Base-by-base conservation (phyloP, 1,284 basidiomycete species). In the Tilletia caries region DNA sequence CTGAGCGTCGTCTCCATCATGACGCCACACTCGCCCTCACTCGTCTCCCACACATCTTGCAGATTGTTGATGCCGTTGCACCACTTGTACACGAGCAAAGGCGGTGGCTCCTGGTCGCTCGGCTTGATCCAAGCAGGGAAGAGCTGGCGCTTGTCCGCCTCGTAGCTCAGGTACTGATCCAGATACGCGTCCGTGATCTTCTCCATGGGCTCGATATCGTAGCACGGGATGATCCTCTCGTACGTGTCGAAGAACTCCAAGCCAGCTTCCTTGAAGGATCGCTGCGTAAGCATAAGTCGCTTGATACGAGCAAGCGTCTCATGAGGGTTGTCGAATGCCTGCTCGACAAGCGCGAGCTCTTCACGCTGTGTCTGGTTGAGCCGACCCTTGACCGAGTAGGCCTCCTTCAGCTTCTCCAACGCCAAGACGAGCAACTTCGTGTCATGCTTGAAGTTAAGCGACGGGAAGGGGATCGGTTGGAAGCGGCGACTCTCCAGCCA, bases 101-200 rank as follows among this genome's bases (percentile, higher is more conserved):
- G 82, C 64, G 80, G 77, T 12, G 82, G 82, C 70, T 83, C 82
- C 52, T 77, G 76, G 67, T 83, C 82, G 70, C 77, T 77, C 2
- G 82, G 82, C 73, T 83, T 83, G 76, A 83, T 81, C 82, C 82
- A 83, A 1, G 82, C 79, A 6, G 82, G 82, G 78, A 83, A 83
- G 23, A 83, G 75, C 67, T 80, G 78, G n/a, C 82, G 79, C 73
- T 81, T 81, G 73, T 82, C 80, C 10, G 81, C 79, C 71, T 83
- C 82, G 75, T 83, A 83, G 23, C 75, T 78, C 32, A 83, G 75
- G 62, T 83, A 83, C 70, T 82, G 80, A 69, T 80, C 78, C 50
- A 83, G 74, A 66, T 83, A 83, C 10, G 82, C 82, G 64, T 83
- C 82, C 10, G 82, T 81, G 73, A 83, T 81, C 77, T 83, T 83